Percentiles rank a stretch among this genome's conserved stretches.
These are phyloP conservation scores for Rhodotorula sp. DNA, from an alignment of 1,284 basidiomycete genomes.

Conservation along the genomic window DNA sequence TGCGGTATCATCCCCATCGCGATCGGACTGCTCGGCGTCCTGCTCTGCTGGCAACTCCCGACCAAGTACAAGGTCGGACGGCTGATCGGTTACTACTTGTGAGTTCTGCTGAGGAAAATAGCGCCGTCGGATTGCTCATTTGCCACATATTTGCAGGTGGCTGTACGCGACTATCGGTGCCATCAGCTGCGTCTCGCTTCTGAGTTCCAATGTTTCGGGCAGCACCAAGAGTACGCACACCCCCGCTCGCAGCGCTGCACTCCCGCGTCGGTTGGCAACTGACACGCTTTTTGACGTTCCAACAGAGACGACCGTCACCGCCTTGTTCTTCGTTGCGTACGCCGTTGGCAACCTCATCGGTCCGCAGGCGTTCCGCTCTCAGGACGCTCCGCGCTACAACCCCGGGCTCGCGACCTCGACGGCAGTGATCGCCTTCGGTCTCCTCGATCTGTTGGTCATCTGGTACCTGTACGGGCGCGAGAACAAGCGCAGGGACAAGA, in stretches of 20 bases:
- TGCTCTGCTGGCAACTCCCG: constrained; percentile 17
- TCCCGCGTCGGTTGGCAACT: not conserved
- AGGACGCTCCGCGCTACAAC: constrained; percentile 14
- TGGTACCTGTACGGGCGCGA: constrained; percentile 14
- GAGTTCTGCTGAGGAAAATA: not conserved
- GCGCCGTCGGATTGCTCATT: not conserved
- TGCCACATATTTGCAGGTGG: not conserved
- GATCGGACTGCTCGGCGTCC: constrained; percentile 11
- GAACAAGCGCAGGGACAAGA: constrained; percentile 2
- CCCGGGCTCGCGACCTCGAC: constrained; percentile 8
- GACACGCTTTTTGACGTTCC: not conserved
- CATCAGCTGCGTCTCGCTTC: constrained; percentile 4
- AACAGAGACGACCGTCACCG: constrained; percentile 19
- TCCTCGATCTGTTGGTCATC: constrained; percentile 6
- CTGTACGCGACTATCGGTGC: constrained; percentile 1
- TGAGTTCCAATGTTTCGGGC: constrained; percentile 5
- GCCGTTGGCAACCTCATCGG: constrained; percentile 17
- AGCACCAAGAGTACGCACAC: constrained; percentile 2
- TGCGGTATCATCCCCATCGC: constrained; percentile 1
- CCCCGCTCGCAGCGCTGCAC: not conserved
- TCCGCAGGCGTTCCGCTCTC: constrained; percentile 7
- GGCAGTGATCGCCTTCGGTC: constrained; percentile 7
- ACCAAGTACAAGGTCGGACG: constrained; percentile 2
- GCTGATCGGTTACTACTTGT: constrained; percentile 19
- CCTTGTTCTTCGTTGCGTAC: constrained; percentile 22